Evolutionary conservation across 257 asterid species (phyloP), one percentile per base, ranked within the genome.

Genomic region (Euphrasia confusa): DNA sequence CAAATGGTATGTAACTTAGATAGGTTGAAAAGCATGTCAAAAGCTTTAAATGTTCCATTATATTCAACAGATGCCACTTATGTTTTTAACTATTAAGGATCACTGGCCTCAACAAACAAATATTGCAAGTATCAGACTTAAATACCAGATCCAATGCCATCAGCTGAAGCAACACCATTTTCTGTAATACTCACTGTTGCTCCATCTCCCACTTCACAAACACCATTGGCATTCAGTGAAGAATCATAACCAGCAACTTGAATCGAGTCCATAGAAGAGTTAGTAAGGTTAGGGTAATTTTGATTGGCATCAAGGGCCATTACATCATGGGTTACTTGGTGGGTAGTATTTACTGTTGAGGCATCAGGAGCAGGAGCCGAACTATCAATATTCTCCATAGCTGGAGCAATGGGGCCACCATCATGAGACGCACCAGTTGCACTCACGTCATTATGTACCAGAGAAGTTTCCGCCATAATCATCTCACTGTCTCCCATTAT

Each of bases 71-170:
- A 65, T 18, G 21, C 56, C 52, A 26, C 65, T 60, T 67, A 30
- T 35, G 57, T 45, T 48, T 61, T 11, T 63, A 28, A 39, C 40
- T 10, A 64, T 18, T 58, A 35, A 58, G 14, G 54, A 61, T 44
- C 52, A 45, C 61, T 37, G 62, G 10, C 33, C 49, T 49, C 48
- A 53, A 24, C 21, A 30, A 35, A 27, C 10, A 18, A 68, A 50
- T 32, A 28, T 54, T n/a, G 18, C 47, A 52, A 67, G 27, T 17
- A 52, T 56, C 49, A 59, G 10, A 70, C 13, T 66, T 4, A 60
- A 63, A 45, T 83, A 90, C 96, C 96, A 49, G 87, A 68, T 58
- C 75, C 93, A 61, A 68, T 79, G 50, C 79, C 77, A 70, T 64
- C 84, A 58, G 79, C 77, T 44, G 89, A 53, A 64, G 76, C 37